Base-by-base conservation (phyloP, 2,329 filamentous ascomycete genomes). In the Phaeosphaeria sp. region DNA sequence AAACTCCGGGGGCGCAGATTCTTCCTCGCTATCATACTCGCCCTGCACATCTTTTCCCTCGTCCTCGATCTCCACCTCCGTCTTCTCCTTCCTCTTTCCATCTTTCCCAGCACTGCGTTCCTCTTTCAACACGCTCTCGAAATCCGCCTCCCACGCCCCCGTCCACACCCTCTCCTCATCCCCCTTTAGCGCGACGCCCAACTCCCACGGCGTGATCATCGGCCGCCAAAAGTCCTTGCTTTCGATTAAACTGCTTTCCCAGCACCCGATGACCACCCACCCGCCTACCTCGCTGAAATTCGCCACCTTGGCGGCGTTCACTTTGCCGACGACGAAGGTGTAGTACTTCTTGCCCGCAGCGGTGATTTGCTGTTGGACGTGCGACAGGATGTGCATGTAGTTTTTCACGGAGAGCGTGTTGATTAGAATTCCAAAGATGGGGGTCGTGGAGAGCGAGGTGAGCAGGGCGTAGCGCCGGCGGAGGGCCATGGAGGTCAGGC, bases 201-300 rank as follows among this genome's bases (percentile, higher is more conserved):
- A 81, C 82, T 99, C 95, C 74, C 96, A 98, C 0, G 94, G 94
- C n/a, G 95, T 99, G 42, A 98, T 88, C 9, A 98, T 89, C 0
- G 93, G 93, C 67, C 88, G 87, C 84, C 89, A 98, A 73, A 97
- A 96, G 6, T 91, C 91, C 56, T 91, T 90, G 63, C 93, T 92
- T 68, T 97, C 94, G 4, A 99, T 87, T 50, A 98, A 80, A 58
- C 91, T 92, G 75, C 93, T 97, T 79, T 99, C 95, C 95, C 95
- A 99, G 78, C 95, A 99, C 2, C 95, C 94, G 9, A 99, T 91
- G 0, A 98, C 93, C 0, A 98, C 93, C 95, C 95, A 99, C 17
- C 93, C 94, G 44, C 93, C 94, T 5, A 99, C 87, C 77, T 99
- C 95, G 56, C 90, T 87, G 79, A 99, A 99, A 77, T 99, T 99